phyloP scores from a whole-genome alignment of 2,329 filamentous ascomycete genomes.

The Aspergillus fischeri region DNA sequence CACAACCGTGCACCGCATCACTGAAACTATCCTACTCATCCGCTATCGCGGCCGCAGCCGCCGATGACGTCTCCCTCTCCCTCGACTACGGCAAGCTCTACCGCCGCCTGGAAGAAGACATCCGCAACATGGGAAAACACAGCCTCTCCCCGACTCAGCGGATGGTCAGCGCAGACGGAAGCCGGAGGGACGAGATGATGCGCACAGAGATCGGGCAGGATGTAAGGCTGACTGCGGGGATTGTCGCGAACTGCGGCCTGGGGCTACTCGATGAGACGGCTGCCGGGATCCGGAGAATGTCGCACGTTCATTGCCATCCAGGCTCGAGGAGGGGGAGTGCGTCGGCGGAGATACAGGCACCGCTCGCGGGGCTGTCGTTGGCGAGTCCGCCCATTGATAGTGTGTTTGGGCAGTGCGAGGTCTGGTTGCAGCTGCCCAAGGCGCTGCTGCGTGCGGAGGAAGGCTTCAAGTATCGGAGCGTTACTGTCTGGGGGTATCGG shows the following conservation, averaged over 20 bases:
- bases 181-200: constrained; percentile 27
- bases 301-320: constrained; percentile 26
- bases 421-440: constrained; percentile 41
- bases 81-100: constrained; percentile 48
- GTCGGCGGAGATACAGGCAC: constrained; percentile 11
- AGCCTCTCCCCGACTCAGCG: constrained; percentile 18
- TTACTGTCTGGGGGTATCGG: constrained; percentile 32
- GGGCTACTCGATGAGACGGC: constrained; percentile 35
- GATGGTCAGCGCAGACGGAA: constrained; percentile 26
- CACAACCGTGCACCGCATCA: constrained; percentile 43
- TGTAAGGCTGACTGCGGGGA: constrained; percentile 31
- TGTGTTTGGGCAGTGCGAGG: constrained; percentile 34
- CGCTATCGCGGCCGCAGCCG: constrained; percentile 37
- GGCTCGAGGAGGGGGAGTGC: constrained; percentile 23
- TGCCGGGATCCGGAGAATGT: constrained; percentile 32
- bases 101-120: constrained; percentile 35
- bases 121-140: constrained; percentile 26
- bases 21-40: constrained; percentile 42
- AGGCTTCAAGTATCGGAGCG: constrained; percentile 37
- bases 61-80: constrained; percentile 43
- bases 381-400: constrained; percentile 21
- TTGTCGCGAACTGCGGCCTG: constrained; percentile 33
- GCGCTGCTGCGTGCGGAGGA: constrained; percentile 41
- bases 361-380: constrained; percentile 2
- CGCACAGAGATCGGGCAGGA: constrained; percentile 28